Conservation (phyloP, 495 filamentous ascomycete genomes). For the Clavariopsis aquatica region DNA sequence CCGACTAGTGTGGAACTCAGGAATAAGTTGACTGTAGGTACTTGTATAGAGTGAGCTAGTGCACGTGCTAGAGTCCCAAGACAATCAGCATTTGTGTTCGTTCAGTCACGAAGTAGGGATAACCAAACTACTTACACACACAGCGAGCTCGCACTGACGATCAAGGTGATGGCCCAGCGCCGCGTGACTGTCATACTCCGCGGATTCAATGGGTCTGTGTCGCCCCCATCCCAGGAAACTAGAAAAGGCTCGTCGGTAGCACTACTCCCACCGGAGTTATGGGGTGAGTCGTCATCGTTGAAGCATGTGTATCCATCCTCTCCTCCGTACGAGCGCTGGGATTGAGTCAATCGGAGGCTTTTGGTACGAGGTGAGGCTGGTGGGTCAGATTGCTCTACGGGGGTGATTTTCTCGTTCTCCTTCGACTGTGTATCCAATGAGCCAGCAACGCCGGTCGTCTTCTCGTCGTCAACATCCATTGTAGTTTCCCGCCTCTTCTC, state of each 20-base stretch:
- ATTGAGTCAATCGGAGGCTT: conserved; percentile 22
- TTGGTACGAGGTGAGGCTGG: conserved; percentile 14
- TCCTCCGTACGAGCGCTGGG: conserved; percentile 34
- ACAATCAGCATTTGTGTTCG: not conserved
- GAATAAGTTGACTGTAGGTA: conserved; percentile 78
- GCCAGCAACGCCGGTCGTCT: not conserved
- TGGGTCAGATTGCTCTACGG: not conserved
- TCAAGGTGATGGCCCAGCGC: conserved; percentile 77
- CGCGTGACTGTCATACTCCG: conserved; percentile 63
- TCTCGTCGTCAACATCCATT: conserved; percentile 11
- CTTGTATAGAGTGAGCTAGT: conserved; percentile 86
- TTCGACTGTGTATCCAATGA: not conserved
- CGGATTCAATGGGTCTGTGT: conserved; percentile 72
- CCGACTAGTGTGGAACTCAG: conserved; percentile 69
- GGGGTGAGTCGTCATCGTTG: conserved; percentile 28
- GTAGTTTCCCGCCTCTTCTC: not conserved
- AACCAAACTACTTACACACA: conserved; percentile 65
- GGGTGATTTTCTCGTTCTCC: not conserved
- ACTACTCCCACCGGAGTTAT: conserved; percentile 26
- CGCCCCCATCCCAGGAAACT: conserved; percentile 70
- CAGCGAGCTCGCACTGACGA: conserved; percentile 70
- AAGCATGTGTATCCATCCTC: conserved; percentile 38
- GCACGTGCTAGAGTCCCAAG: conserved; percentile 63
- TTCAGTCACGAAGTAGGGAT: not conserved
- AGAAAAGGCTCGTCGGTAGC: conserved; percentile 48